phyloP scores from a whole-genome alignment of 2,329 filamentous ascomycete species.

The Monosporascus ibericus region DNA sequence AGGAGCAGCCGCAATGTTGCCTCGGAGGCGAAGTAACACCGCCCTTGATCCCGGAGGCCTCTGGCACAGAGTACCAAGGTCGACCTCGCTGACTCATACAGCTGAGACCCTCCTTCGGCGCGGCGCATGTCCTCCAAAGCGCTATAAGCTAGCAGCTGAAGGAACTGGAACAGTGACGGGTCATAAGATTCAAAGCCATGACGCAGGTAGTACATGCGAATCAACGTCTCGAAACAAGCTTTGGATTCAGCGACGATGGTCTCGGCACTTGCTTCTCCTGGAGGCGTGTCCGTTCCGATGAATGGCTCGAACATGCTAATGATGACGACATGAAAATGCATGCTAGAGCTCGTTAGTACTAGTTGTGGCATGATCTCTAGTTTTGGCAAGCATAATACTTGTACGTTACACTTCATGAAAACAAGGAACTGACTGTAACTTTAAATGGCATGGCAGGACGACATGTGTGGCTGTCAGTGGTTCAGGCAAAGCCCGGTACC shows the following conservation, averaged over 20 bases:
- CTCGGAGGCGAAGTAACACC: conserved; percentile 17
- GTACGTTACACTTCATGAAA: background rate
- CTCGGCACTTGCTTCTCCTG: conserved; percentile 4
- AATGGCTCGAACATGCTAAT: conserved; percentile 25
- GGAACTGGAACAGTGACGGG: conserved; percentile 10
- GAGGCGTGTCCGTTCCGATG: conserved; percentile 7
- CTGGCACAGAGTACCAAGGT: conserved; percentile 21
- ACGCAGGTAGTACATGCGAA: conserved; percentile 25
- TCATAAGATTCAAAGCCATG: conserved; percentile 23
- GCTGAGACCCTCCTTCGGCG: conserved; percentile 2
- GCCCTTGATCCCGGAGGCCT: conserved; percentile 19
- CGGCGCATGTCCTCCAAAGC: conserved; percentile 8
- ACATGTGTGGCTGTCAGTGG: conserved; percentile 23
- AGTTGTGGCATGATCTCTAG: background rate
- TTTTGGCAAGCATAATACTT: background rate
- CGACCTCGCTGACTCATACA: conserved; percentile 12
- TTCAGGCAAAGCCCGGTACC: conserved; percentile 22
- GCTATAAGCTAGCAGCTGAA: conserved; percentile 16
- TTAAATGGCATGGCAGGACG: conserved; percentile 28
- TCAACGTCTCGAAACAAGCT: conserved; percentile 18
- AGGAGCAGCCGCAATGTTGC: conserved; percentile 13
- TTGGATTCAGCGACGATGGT: conserved; percentile 14
- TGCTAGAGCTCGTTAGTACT: conserved; percentile 15
- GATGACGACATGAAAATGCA: conserved; percentile 31
- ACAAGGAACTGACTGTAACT: conserved; percentile 27